Percentiles rank a stretch among this genome's conserved stretches.
Evolutionary conservation across 1,284 basidiomycete genomes (phyloP).

Genomic region (Tilletiopsis washingtonensis): DNA sequence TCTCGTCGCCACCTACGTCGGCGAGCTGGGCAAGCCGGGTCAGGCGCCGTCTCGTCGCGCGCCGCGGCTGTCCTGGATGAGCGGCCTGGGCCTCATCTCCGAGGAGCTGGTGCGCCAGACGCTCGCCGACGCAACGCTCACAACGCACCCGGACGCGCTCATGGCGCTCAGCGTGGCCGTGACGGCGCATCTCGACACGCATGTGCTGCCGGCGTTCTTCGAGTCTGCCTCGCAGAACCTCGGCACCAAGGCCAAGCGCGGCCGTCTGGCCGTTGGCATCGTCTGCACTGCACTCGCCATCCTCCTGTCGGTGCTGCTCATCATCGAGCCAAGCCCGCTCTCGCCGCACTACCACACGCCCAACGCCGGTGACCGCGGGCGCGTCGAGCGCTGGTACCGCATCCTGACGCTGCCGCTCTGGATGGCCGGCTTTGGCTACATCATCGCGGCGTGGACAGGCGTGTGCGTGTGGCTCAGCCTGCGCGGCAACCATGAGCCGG

Average conservation of each 20-base stretch:
- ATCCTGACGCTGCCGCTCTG: conserved; percentile 24
- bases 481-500: conserved; percentile 25
- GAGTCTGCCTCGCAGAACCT: conserved; percentile 24
- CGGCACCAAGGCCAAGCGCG: conserved; percentile 19
- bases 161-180: conserved; percentile 20
- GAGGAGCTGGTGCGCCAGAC: conserved; percentile 14
- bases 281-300: conserved; percentile 17
- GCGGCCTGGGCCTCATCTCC: conserved; percentile 26
- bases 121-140: conserved; percentile 15
- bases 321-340: conserved; percentile 21
- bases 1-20: neutral
- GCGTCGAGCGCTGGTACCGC: conserved; percentile 23
- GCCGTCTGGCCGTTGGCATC: conserved; percentile 23
- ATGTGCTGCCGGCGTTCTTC: conserved; percentile 30
- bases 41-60: neutral
- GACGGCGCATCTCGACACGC: conserved; percentile 21
- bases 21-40: neutral
- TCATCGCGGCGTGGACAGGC: conserved; percentile 28
- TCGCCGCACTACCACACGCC: conserved; percentile 7
- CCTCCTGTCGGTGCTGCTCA: conserved; percentile 20
- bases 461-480: conserved; percentile 36
- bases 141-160: conserved; percentile 27
- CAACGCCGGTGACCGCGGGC: conserved; percentile 1
- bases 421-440: conserved; percentile 29
- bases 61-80: conserved; percentile 27